Base-by-base conservation (phyloP, 2,329 filamentous ascomycete species). In the Diaporthe velutina region DNA sequence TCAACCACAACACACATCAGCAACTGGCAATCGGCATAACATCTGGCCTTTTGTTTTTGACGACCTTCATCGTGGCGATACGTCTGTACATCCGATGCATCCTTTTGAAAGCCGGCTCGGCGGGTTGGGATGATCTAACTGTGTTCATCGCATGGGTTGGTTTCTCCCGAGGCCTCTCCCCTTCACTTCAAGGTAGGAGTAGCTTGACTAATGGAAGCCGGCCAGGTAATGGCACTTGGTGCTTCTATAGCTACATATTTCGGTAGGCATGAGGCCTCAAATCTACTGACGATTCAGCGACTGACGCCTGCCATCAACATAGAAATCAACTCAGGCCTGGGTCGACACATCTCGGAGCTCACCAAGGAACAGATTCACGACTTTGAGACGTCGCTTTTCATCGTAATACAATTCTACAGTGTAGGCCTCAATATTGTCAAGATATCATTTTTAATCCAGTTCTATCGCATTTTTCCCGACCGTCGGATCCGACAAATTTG, bases 71-170 rank as follows among this genome's bases (percentile, higher is more conserved):
- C 22, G 71, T 73, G 25, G 60, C 28, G 22, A 38, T 73, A 45
- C 71, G 71, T 3, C 58, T 73, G 4, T 73, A 73, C 12, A 73
- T 73, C 8, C 71, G 71, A 67, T 73, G 71, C 48, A 55, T 73
- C 8, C 48, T 73, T 7, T 22, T 71, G 40, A 73, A 73, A 35
- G 58, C 48, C 38, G 58, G 71, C 22, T 73, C 58, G 13, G 58
- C 58, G 1, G 71, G 71, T 25, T 73, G 71, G 71, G 71, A 73
- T 57, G 71, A 73, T 33, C 40, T 73, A 9, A 73, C 71, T 2
- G 71, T 73, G 25, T 67, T 48, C 22, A 73, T 73, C 28, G 48
- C 71, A 55, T 73, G 71, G 71, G 71, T 67, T 15, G 15, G 71
- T 67, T 19, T 8, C 30, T 12, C 28, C 30, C 1, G 33, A 50